Base-by-base conservation (phyloP, 768 basidiomycete species). In the Inosperma sp. region DNA sequence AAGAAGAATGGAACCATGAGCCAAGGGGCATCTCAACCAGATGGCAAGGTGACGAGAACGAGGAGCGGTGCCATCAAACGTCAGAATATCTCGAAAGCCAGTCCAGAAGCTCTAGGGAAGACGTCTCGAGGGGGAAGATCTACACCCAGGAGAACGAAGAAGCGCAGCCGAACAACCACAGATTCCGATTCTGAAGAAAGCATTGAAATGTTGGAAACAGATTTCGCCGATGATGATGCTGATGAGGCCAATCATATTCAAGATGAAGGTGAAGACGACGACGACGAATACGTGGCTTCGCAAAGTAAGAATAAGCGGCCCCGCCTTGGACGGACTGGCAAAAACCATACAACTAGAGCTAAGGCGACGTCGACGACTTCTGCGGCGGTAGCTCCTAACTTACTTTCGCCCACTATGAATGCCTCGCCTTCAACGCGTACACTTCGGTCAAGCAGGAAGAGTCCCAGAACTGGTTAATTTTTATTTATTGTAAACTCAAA, bases 361-460 rank as follows among this genome's bases (percentile, higher is more conserved):
- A 33, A 26, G 42, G 41, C 48, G 51, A 40, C 31, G 30, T 39
- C 48, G 25, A 36, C 57, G 23, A 52, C 59, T 26, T 54, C 68
- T 54, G 54, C 48, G 42, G 44, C 54, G 16, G 41, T 57, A 16
- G 37, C 50, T 4, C 42, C 61, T 44, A 30, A 48, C 16, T 42
- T 59, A 33, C 37, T 51, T 22, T 41, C 54, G 27, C 45, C 59
- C 29, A 43, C 49, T n/a, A 37, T 37, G 16, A 49, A 30, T 22
- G 27, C 37, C n/a, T 9, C 56, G 27, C 41, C 65, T 29, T 52
- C 72, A 31, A 72, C 72, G 37, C 74, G 84, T 37, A 78, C 77
- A 21, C 71, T 88, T 55, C 76, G 87, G 22, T 77, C 84, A 39
- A 78, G 86, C n/a, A n/a, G n/a, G n/a, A n/a, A n/a, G n/a, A n/a